Evolutionary conservation across 2,329 filamentous ascomycete species (phyloP), one percentile per base, ranked within the genome.

Genomic region (Colletotrichum karsti): DNA sequence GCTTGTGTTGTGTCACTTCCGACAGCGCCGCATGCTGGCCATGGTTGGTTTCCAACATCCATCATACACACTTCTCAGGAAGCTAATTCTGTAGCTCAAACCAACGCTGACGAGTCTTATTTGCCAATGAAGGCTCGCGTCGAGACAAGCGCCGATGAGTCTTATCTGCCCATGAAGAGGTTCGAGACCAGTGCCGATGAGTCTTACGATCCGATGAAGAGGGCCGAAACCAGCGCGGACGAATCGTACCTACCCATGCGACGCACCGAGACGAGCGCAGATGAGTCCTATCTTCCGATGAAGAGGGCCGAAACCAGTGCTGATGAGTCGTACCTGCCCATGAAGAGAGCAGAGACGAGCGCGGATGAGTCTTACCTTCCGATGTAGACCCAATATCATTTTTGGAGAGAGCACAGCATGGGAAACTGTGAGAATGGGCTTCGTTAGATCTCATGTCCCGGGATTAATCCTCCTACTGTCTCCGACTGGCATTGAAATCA

Each of bases 91-190:
- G 10, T 8, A 61, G 58, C 46, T 15, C 46, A 53, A 15, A 63
- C 60, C 20, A 63, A 35, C 20, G 50, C 62, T 6, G 66, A 68
- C 9, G 65, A 68, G 12, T 66, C 65, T 18, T 68, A 68, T 22
- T 42, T 65, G 5, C 65, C 65, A 5, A 68, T 68, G 65, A 51
- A 39, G 15, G 39, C 22, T 28, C 51, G 64, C 7, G 42, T 51
- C 3, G 60, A 67, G 18, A 54, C 46, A 2, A 67, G 53, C 6
- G 64, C 64, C 7, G 64, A 67, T 7, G 64, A 67, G 24, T 67
- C 64, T 6, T 67, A 67, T 13, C 18, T 44, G 7, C 63, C 63
- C 1, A 67, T 63, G 63, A 63, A 54, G 41, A 41, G 64, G 2
- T 50, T 33, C 5, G 51, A 67, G 20, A 51, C 51, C 1, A 67